Base-by-base conservation (phyloP, 805 yeast genomes). In the Candida pseudoglaebosa region DNA sequence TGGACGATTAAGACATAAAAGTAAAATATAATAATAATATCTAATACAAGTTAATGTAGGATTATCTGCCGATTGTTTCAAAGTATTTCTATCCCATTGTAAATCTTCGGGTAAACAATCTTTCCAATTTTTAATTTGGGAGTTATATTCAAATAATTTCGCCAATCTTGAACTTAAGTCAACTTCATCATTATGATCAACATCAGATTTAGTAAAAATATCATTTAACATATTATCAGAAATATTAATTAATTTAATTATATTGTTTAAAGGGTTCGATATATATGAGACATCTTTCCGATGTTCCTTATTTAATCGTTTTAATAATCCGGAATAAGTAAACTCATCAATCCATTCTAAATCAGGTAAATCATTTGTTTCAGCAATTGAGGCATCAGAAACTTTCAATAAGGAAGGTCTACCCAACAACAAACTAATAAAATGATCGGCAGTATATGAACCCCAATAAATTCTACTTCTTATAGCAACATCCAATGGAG, bases 391-490 rank as follows among this genome's bases (percentile, higher is more conserved):
- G 0, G 84, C 77, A 45, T 80, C 80, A 32, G 73, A 66, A 36
- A 74, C 64, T 48, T 78, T 75, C 36, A 80, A 54, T 1, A 73
- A 57, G 0, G 81, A 71, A 0, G 83, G 82, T 37, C 84, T 58
- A 3, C 86, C 86, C 34, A 78, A 56, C 36, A 78, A 61, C 26
- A 79, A 57, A 50, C 82, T 73, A 24, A 79, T 75, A 47, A 79
- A 75, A 51, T 78, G 84, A 53, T 80, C 86, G 2, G 80, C 81
- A 40, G 79, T 61, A 53, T 73, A 80, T 36, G 80, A 71, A 3
- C 85, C 85, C 86, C 86, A 80, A 52, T 75, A 77, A 8, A 80
- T 75, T 41, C 86, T 61, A 36, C 78, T 70, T 41, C 83, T 64
- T 39, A 80, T 77, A 29, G 72, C 77, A 13, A 73, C 63, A 46